Evolutionary conservation across 225 moss, liverwort and hornwort species (phyloP).

Genomic region (Pseudisothecium myosuroides): DNA sequence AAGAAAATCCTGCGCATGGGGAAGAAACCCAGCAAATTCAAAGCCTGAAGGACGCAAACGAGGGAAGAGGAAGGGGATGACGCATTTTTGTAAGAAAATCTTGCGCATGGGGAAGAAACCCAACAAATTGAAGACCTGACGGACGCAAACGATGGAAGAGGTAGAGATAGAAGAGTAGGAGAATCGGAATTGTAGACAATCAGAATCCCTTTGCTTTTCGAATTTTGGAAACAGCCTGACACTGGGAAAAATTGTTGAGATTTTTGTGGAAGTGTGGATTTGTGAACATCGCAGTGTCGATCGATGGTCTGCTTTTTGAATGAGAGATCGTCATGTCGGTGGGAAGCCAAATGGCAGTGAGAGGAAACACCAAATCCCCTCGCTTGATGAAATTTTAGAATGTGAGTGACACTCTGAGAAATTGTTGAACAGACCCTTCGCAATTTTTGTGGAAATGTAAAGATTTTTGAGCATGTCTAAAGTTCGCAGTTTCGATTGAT

Average conservation of each 20-base stretch:
- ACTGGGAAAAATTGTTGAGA: background rate
- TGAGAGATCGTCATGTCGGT: background rate
- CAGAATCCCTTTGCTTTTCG: too few species aligned
- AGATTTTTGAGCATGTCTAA: background rate
- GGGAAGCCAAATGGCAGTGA: background rate
- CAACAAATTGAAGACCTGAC: background rate
- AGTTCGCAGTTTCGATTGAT: background rate
- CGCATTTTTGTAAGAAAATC: conserved; percentile 33
- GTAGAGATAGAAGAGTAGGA: background rate
- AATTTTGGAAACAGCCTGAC: background rate
- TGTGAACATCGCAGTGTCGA: background rate
- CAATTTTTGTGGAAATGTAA: background rate
- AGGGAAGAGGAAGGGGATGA: conserved; percentile 33
- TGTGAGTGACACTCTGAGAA: background rate
- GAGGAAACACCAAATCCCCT: background rate
- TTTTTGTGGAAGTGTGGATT: background rate
- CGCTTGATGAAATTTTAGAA: background rate
- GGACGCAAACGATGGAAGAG: background rate
- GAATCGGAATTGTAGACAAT: background rate
- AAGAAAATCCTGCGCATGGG: conserved; percentile 40
- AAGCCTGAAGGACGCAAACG: background rate
- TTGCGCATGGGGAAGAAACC: conserved; percentile 39
- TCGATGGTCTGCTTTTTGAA: background rate
- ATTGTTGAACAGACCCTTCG: background rate
- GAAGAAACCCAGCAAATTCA: conserved; percentile 19